Evolutionary conservation across 2,329 filamentous ascomycete species (phyloP), one percentile per base, ranked within the genome.

Genomic region (Herpotrichia juniperi): DNA sequence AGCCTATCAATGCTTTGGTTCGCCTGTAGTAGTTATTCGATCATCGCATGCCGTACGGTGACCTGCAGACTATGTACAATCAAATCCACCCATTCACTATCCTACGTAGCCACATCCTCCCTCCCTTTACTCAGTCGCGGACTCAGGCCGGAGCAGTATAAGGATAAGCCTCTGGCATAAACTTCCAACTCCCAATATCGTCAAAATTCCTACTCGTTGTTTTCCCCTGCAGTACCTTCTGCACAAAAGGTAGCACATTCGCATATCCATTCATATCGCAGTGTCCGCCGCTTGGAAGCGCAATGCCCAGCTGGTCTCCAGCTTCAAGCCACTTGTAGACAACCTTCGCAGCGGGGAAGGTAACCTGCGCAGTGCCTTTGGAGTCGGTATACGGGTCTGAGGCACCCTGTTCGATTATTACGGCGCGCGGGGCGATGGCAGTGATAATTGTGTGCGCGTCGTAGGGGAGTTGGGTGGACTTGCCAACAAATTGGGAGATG

Each of bases 231-330:
- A 81, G 70, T 21, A 79, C 71, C 60, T 80, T 78, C 51, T 77
- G 73, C 19, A 81, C 79, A 61, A 77, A 81, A 3, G 79, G 78
- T 42, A 81, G 60, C 7, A 81, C 72, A 48, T 76, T 74, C n/a
- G 74, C 68, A 31, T 75, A 81, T 42, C 79, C 79, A 45, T 74
- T 77, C 69, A 77, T 74, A 56, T 80, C 79, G 57, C 79, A 81
- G 54, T 82, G 79, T 0, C 73, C 79, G 6, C 79, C 79, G 21
- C 72, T 71, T 2, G 78, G 68, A 42, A 81, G 74, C 31, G 74
- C 76, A 71, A 81, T 78, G 26, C 71, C 79, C 26, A 81, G 76
- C 50, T 67, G 53, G 3, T 65, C 58, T 2, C 62, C 65, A 8
- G 54, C 67, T 11, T 65, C 69, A 4, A 73, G 39, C 66, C 66